Evolutionary conservation across 1,139 yeast genomes (phyloP).

Genomic region (Protomyces lactucae-debilis): DNA sequence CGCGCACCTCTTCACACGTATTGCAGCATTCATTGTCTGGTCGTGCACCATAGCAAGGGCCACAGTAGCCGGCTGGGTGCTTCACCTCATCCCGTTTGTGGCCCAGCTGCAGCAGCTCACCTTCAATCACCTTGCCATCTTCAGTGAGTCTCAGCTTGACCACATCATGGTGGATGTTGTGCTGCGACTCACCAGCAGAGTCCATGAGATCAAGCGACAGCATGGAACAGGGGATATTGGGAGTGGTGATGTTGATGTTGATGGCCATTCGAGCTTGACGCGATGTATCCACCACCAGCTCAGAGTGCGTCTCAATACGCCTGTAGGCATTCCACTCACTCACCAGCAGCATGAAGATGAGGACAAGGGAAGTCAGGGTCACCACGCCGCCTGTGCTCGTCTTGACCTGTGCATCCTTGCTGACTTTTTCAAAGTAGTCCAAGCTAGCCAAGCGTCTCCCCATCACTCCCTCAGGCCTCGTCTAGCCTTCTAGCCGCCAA

Average conservation of each 20-base stretch:
- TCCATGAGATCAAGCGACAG: slow-evolving; percentile 60
- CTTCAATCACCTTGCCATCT: slow-evolving; percentile 43
- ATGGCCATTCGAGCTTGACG: slow-evolving; percentile 65
- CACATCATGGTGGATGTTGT: slow-evolving; percentile 70
- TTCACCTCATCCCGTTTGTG: slow-evolving; percentile 32
- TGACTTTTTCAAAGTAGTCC: slow-evolving; percentile 91
- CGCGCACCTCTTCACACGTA: slow-evolving; percentile 71
- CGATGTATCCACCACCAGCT: slow-evolving; percentile 82
- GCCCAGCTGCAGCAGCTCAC: slow-evolving; percentile 36
- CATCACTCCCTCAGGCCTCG: background rate
- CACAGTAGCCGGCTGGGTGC: slow-evolving; percentile 53
- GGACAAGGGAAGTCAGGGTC: slow-evolving; percentile 62
- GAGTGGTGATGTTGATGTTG: slow-evolving; percentile 75
- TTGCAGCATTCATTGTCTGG: slow-evolving; percentile 62
- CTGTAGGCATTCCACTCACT: slow-evolving; percentile 76
- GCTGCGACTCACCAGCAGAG: slow-evolving; percentile 74
- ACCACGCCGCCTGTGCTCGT: slow-evolving; percentile 88
- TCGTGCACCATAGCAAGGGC: slow-evolving; percentile 82
- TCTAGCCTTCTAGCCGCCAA: background rate
- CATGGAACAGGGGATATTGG: slow-evolving; percentile 72
- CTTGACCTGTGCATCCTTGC: slow-evolving; percentile 83
- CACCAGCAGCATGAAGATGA: slow-evolving; percentile 58
- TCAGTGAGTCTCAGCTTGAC: slow-evolving; percentile 58
- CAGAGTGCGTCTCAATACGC: slow-evolving; percentile 64
- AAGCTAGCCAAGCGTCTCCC: slow-evolving; percentile 38